phyloP scores from a whole-genome alignment of 1,284 basidiomycete species.

The Sanguinoderma infundibulare region DNA sequence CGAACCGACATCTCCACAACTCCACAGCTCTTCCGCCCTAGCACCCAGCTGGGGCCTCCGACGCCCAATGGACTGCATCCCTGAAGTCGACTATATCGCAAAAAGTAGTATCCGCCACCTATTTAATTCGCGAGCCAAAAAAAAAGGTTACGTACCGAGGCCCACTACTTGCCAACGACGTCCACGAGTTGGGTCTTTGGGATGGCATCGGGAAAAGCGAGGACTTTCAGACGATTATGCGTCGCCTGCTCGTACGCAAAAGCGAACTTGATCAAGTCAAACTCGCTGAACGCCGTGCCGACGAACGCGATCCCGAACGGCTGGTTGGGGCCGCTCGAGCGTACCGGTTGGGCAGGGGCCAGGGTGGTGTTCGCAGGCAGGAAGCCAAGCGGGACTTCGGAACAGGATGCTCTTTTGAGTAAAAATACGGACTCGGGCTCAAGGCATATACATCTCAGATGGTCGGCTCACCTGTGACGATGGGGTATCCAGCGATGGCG shows the following conservation, averaged over 20 bases:
- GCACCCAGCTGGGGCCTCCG: too few species aligned
- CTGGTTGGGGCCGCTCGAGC: constrained; percentile 42
- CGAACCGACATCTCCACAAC: too few species aligned
- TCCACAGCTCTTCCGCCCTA: too few species aligned
- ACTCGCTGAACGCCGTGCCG: constrained; percentile 48
- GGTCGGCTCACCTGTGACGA: constrained; percentile 39
- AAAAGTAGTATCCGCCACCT: too few species aligned
- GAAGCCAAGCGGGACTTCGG: constrained; percentile 52
- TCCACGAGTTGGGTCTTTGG: constrained; percentile 55
- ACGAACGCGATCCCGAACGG: constrained; percentile 57
- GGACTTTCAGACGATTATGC: constrained; percentile 43
- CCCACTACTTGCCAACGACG: constrained; percentile 34
- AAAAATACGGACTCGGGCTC: neutral
- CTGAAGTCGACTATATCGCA: too few species aligned
- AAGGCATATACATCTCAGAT: too few species aligned
- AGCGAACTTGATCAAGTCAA: constrained; percentile 49
- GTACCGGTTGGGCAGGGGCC: constrained; percentile 36
- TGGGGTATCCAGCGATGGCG: constrained; percentile 48
- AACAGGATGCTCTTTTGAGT: constrained; percentile 3
- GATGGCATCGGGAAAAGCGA: constrained; percentile 49
- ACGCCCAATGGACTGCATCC: too few species aligned
- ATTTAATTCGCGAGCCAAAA: too few species aligned
- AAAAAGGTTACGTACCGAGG: too few species aligned
- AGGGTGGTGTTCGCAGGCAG: constrained; percentile 39
- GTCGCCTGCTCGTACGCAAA: constrained; percentile 63